Evolutionary conservation across 331 rosid genomes (phyloP).

Genomic region (Phaseolus coccineus): DNA sequence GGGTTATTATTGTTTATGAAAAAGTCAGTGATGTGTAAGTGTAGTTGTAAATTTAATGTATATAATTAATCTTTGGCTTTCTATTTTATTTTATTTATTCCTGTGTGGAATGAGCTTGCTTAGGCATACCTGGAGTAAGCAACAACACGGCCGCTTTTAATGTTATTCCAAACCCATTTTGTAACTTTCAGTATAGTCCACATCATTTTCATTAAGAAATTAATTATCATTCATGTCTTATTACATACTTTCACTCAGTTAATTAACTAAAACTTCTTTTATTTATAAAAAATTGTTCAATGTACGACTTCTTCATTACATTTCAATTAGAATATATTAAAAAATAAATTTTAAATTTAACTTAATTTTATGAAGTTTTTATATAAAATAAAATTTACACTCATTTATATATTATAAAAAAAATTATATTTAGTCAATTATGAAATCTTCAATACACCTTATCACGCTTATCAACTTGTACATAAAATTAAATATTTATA

Average conservation of each 20-base stretch:
- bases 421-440: too few species aligned
- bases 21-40: neutral
- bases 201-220: neutral
- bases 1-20: neutral
- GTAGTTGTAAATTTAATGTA: neutral
- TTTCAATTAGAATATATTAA: too few species aligned
- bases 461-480: too few species aligned
- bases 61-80: too few species aligned
- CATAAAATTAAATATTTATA: too few species aligned
- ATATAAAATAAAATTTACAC: too few species aligned
- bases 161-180: neutral
- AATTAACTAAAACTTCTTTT: neutral
- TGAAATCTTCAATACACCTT: too few species aligned
- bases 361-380: too few species aligned
- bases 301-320: too few species aligned
- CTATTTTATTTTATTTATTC: neutral
- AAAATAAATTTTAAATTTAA: too few species aligned
- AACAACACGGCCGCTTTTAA: neutral
- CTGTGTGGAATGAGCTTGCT: slow-evolving; percentile 5
- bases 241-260: neutral
- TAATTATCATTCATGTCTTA: neutral
- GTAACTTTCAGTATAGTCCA: neutral
- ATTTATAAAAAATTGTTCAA: too few species aligned
- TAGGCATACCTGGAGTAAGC: neutral
- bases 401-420: too few species aligned